These are phyloP conservation scores for Lactuca saligna DNA, from an alignment of 129 eudicot species.

Conservation along the genomic window DNA sequence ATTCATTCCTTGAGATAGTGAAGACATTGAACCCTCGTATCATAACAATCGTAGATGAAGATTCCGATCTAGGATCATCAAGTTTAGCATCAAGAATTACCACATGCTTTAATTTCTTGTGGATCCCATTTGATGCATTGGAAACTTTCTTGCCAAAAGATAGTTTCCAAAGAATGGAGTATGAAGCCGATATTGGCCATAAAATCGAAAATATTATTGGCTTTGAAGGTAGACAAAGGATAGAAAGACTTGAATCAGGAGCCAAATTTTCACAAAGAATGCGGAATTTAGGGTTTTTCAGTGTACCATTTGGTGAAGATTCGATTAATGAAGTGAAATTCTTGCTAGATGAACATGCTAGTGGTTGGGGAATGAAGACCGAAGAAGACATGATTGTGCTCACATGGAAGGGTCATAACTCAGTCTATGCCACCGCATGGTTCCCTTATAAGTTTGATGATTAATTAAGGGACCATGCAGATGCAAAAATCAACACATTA, in stretches of 20 bases:
- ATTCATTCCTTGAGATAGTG: constrained; percentile 47
- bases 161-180: constrained; percentile 63
- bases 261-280: constrained; percentile 54
- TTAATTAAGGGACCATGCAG: constrained; percentile 17
- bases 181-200: constrained; percentile 70
- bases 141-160: constrained; percentile 85
- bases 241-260: constrained; percentile 67
- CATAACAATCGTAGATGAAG: constrained; percentile 69
- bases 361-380: constrained; percentile 89
- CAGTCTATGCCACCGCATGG: constrained; percentile 70
- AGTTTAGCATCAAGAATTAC: constrained; percentile 60
- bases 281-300: constrained; percentile 47
- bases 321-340: constrained; percentile 57
- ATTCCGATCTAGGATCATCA: constrained; percentile 53
- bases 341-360: constrained; percentile 87
- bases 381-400: constrained; percentile 70
- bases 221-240: constrained; percentile 62
- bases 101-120: constrained; percentile 65
- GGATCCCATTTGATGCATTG: constrained; percentile 84
- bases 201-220: constrained; percentile 72
- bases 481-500: constrained; percentile 15
- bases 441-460: constrained; percentile 55
- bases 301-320: constrained; percentile 65
- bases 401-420: constrained; percentile 86
- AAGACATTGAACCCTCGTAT: constrained; percentile 54